These are phyloP conservation scores for Boletus eberwhitei DNA, from an alignment of 768 basidiomycete species.

Conservation along the genomic window DNA sequence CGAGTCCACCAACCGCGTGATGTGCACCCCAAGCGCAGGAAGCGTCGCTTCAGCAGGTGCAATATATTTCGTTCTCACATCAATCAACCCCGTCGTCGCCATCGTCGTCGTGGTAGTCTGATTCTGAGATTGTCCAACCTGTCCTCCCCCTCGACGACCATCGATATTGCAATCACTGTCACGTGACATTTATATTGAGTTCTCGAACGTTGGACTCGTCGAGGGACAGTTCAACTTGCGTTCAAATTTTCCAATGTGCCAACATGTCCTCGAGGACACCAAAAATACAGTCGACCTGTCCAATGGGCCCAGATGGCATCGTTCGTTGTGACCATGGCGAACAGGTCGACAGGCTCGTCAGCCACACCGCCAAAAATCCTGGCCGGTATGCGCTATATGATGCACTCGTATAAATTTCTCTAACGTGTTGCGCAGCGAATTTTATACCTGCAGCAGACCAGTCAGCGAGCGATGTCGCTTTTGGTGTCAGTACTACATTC, in stretches of 20 bases:
- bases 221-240: not conserved
- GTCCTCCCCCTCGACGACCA: not conserved
- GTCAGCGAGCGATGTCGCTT: conserved; percentile 22
- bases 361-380: conserved; percentile 31
- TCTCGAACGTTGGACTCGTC: not conserved
- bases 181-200: conserved; percentile 17
- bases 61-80: conserved; percentile 48
- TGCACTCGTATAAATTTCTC: not conserved
- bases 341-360: conserved; percentile 22
- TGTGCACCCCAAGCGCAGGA: conserved; percentile 61
- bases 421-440: conserved; percentile 22
- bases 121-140: not conserved
- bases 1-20: conserved; percentile 63
- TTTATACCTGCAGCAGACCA: conserved; percentile 37
- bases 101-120: not conserved
- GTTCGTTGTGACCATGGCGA: conserved; percentile 37
- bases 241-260: not conserved
- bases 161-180: not conserved
- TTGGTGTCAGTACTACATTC: conserved; percentile 32
- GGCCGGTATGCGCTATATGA: conserved; percentile 32
- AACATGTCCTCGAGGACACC: conserved; percentile 4
- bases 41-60: conserved; percentile 46
- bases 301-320: conserved; percentile 27
- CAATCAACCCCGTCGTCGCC: conserved; percentile 27
- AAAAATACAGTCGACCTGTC: conserved; percentile 15